phyloP scores from a whole-genome alignment of 495 filamentous ascomycete species.

The Hypoxylon lenormandii region DNA sequence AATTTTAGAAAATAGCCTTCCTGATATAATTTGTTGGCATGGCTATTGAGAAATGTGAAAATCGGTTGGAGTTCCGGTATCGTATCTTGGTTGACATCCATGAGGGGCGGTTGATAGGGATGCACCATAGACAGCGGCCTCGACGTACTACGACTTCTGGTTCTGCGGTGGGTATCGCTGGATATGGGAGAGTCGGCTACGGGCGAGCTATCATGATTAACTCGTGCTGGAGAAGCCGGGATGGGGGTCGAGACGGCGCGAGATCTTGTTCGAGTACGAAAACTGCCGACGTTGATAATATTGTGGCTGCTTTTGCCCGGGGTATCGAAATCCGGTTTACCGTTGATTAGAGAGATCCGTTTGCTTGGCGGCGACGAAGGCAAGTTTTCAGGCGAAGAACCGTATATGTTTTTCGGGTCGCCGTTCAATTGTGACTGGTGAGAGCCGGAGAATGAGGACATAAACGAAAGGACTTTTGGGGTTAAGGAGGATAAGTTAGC shows the following conservation, averaged over 20 bases:
- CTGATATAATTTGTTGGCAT: slow-evolving; percentile 94
- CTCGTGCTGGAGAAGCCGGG: slow-evolving; percentile 49
- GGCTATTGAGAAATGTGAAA: slow-evolving; percentile 92
- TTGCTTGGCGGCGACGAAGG: slow-evolving; percentile 53
- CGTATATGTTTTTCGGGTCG: slow-evolving; percentile 48
- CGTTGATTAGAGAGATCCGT: slow-evolving; percentile 21
- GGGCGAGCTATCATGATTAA: slow-evolving; percentile 54
- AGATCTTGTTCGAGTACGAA: slow-evolving; percentile 43
- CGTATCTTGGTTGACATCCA: slow-evolving; percentile 86
- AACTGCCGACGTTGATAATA: slow-evolving; percentile 44
- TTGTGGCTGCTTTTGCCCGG: slow-evolving; percentile 51
- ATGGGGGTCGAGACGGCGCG: slow-evolving; percentile 48
- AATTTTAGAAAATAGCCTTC: slow-evolving; percentile 98
- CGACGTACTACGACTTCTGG: slow-evolving; percentile 53
- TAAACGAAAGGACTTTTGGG: slow-evolving; percentile 68
- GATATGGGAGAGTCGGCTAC: slow-evolving; percentile 41
- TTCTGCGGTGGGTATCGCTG: slow-evolving; percentile 42
- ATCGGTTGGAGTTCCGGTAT: slow-evolving; percentile 92
- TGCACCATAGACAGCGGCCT: slow-evolving; percentile 74
- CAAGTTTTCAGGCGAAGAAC: slow-evolving; percentile 53
- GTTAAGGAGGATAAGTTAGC: slow-evolving; percentile 30
- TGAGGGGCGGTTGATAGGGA: slow-evolving; percentile 85
- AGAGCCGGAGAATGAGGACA: slow-evolving; percentile 66
- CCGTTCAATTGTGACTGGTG: slow-evolving; percentile 43
- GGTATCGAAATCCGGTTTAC: slow-evolving; percentile 33